Evolutionary conservation across 306 rosid genomes (phyloP).

Genomic region (Rosa lucieae): DNA sequence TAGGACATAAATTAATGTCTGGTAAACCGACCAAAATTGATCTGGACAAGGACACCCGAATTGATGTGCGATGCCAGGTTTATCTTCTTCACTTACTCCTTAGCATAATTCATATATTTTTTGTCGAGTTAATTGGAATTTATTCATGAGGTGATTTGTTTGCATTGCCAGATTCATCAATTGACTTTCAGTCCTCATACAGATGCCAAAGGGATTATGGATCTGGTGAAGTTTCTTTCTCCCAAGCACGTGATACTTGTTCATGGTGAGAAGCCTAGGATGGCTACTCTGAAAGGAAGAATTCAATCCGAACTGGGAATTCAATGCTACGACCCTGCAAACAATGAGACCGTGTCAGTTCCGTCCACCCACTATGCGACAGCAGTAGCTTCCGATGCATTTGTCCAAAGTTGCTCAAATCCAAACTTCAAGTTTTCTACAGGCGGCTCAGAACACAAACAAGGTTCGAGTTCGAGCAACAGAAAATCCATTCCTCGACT

Average conservation of each 20-base stretch:
- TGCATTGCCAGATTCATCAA: conserved; percentile 76
- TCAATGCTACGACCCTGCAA: conserved; percentile 72
- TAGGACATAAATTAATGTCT: conserved; percentile 84
- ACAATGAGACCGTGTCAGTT: conserved; percentile 58
- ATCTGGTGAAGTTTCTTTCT: conserved; percentile 81
- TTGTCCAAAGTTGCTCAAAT: conserved; percentile 47
- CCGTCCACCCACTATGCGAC: conserved; percentile 56
- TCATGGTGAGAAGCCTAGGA: conserved; percentile 91
- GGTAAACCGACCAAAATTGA: conserved; percentile 72
- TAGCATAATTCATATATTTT: background rate
- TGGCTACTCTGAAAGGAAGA: conserved; percentile 67
- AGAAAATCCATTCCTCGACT: conserved; percentile 31
- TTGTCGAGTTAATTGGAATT: background rate
- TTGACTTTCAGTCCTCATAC: conserved; percentile 94
- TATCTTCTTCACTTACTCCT: conserved; percentile 20
- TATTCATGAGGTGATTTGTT: conserved; percentile 6
- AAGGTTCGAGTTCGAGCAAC: conserved; percentile 25
- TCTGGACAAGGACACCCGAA: conserved; percentile 61
- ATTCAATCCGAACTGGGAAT: conserved; percentile 83
- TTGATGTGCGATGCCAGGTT: conserved; percentile 90
- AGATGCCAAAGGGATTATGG: conserved; percentile 96
- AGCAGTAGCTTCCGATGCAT: conserved; percentile 55
- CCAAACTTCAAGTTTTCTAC: conserved; percentile 73
- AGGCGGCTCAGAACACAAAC: conserved; percentile 30
- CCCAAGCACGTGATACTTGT: conserved; percentile 89